These are phyloP conservation scores for Fusarium poae DNA, from an alignment of 2,329 filamentous ascomycete species.

Conservation along the genomic window DNA sequence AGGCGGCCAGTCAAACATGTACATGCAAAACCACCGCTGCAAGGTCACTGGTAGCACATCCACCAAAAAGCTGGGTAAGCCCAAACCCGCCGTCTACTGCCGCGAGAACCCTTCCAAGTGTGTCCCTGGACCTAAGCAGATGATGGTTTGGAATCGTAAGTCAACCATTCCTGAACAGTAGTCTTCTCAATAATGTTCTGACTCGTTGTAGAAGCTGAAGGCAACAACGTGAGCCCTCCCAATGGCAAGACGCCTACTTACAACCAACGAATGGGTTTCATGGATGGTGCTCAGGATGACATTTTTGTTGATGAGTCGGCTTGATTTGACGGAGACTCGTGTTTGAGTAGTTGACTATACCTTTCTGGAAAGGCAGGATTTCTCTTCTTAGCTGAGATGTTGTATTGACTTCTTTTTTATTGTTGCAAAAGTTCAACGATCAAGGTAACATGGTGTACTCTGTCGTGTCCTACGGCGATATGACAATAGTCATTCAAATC, in stretches of 20 bases:
- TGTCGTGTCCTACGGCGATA: neutral
- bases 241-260: conserved; percentile 51
- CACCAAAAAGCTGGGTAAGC: conserved; percentile 56
- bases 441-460: neutral
- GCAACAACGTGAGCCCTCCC: conserved; percentile 53
- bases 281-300: conserved; percentile 52
- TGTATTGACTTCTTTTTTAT: neutral
- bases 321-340: neutral
- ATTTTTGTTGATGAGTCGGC: conserved; percentile 42
- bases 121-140: conserved; percentile 63
- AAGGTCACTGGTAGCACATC: conserved; percentile 60
- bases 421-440: neutral
- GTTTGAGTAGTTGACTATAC: conserved; percentile 11
- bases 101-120: conserved; percentile 57
- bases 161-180: neutral
- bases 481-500: conserved; percentile 1
- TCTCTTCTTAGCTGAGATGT: neutral
- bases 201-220: conserved; percentile 47
- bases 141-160: conserved; percentile 62
- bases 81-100: conserved; percentile 59
- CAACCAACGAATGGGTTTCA: conserved; percentile 53
- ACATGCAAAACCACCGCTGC: conserved; percentile 65
- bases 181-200: neutral
- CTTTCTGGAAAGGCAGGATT: conserved; percentile 17
- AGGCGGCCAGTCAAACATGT: conserved; percentile 50